Conservation (phyloP, 805 yeast genomes). For the Sugiyamaella qingdaonensis region DNA sequence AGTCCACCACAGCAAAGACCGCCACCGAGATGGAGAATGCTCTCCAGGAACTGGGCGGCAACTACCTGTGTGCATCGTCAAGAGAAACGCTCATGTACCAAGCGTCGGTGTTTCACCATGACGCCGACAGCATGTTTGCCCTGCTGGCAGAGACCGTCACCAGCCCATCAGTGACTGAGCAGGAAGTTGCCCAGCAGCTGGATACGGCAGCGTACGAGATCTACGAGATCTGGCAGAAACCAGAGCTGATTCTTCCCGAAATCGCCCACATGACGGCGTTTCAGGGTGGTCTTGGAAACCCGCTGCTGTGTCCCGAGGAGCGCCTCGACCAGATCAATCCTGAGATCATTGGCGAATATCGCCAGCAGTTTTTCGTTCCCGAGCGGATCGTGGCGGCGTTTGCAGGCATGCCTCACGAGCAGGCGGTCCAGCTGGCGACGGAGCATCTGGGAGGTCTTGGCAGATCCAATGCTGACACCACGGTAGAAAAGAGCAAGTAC, state of each 20-base stretch:
- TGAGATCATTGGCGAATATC: slow-evolving; percentile 53
- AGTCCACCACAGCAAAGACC: slow-evolving; percentile 33
- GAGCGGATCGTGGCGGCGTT: slow-evolving; percentile 79
- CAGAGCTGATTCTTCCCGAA: slow-evolving; percentile 84
- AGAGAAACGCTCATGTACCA: slow-evolving; percentile 91
- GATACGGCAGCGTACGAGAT: slow-evolving; percentile 76
- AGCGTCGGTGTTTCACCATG: slow-evolving; percentile 87
- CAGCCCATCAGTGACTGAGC: slow-evolving; percentile 60
- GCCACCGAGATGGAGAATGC: slow-evolving; percentile 71
- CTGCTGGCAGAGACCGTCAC: slow-evolving; percentile 74
- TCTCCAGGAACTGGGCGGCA: slow-evolving; percentile 83
- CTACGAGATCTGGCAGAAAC: slow-evolving; percentile 74
- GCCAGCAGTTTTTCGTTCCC: slow-evolving; percentile 67
- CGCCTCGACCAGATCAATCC: slow-evolving; percentile 52
- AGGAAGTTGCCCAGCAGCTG: slow-evolving; percentile 70
- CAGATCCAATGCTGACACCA: slow-evolving; percentile 25
- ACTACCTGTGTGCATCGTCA: slow-evolving; percentile 87
- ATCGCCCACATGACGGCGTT: slow-evolving; percentile 84
- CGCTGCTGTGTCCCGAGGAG: slow-evolving; percentile 76
- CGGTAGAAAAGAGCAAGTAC: slow-evolving; percentile 22
- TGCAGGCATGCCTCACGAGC: slow-evolving; percentile 73
- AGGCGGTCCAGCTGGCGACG: slow-evolving; percentile 61
- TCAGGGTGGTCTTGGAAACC: slow-evolving; percentile 75
- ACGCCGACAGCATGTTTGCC: slow-evolving; percentile 72
- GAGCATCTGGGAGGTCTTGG: slow-evolving; percentile 61